A percentile compares a stretch with the other conserved stretches of the same genome.
Evolutionary conservation across 257 asterid species (phyloP).

Genomic region (Plectranthus barbatus): DNA sequence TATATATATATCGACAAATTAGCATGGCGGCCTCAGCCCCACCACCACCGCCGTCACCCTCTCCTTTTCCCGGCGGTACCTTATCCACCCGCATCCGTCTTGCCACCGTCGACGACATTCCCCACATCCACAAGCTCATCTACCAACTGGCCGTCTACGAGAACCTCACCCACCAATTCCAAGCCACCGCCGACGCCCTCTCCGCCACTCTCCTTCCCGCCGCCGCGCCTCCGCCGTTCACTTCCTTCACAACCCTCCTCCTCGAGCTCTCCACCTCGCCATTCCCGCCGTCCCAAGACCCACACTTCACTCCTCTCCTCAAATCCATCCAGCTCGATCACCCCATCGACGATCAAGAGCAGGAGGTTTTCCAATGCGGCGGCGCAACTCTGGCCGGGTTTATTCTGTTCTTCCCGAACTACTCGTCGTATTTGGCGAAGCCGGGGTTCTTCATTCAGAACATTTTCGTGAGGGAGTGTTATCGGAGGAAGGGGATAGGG

Average conservation of each 20-base stretch:
- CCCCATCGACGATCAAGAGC: constrained; percentile 57
- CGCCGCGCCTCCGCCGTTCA: constrained; percentile 41
- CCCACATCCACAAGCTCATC: constrained; percentile 63
- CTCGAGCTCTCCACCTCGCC: constrained; percentile 44
- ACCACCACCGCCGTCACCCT: constrained; percentile 29
- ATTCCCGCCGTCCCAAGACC: constrained; percentile 14
- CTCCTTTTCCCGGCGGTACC: constrained; percentile 22
- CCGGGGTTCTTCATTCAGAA: constrained; percentile 83
- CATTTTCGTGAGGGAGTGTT: constrained; percentile 72
- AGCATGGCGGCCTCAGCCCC: constrained; percentile 39
- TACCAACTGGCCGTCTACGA: constrained; percentile 58
- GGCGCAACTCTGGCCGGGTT: constrained; percentile 49
- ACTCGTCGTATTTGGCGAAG: constrained; percentile 68
- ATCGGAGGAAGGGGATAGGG: constrained; percentile 80
- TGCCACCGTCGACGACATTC: constrained; percentile 37
- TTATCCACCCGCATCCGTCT: constrained; percentile 49
- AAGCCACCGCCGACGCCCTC: constrained; percentile 39
- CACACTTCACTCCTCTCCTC: constrained; percentile 32
- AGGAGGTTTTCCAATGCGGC: constrained; percentile 29
- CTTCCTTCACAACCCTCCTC: constrained; percentile 43
- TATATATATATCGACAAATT: too few species aligned
- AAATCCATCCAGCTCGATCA: constrained; percentile 39
- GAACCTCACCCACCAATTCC: constrained; percentile 38
- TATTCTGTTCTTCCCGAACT: constrained; percentile 76
- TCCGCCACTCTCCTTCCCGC: constrained; percentile 50